Evolutionary conservation across 805 yeast genomes (phyloP).

Genomic region (Cyberlindnera mrakii): DNA sequence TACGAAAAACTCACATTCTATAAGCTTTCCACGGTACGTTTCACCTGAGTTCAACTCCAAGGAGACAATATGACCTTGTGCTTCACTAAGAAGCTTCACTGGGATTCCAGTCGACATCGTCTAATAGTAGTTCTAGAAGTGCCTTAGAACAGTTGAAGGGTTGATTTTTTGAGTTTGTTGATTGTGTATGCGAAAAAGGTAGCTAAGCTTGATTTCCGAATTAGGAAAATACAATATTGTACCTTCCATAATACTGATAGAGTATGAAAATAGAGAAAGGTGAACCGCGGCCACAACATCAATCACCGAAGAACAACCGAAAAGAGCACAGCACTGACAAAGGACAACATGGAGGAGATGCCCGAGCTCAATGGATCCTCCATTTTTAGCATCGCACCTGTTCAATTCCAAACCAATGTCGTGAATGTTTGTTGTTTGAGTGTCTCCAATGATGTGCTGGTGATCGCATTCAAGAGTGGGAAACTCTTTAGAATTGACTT

Average conservation of each 20-base stretch:
- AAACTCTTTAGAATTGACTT: slow-evolving; percentile 59
- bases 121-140: too few species aligned
- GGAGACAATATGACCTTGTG: slow-evolving; percentile 82
- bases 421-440: slow-evolving; percentile 41
- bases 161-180: too few species aligned
- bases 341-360: slow-evolving; percentile 5
- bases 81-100: slow-evolving; percentile 78
- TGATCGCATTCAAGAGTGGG: slow-evolving; percentile 47
- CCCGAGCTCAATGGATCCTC: slow-evolving; percentile 10
- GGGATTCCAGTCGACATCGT: slow-evolving; percentile 59
- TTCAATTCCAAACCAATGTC: slow-evolving; percentile 47
- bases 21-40: slow-evolving; percentile 78
- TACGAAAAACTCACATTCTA: slow-evolving; percentile 44
- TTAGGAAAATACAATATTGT: slow-evolving; percentile 2
- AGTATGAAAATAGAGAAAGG: too few species aligned
- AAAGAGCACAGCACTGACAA: not conserved
- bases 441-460: slow-evolving; percentile 50
- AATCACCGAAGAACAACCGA: not conserved
- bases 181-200: too few species aligned
- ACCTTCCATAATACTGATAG: too few species aligned
- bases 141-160: too few species aligned
- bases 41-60: slow-evolving; percentile 83
- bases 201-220: slow-evolving; percentile 6
- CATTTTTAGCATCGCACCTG: slow-evolving; percentile 30
- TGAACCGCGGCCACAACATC: too few species aligned